A percentile compares a stretch with the other conserved stretches of the same genome.
These are phyloP conservation scores for Rhodotorula paludigena DNA, from an alignment of 768 basidiomycete genomes.

Conservation along the genomic window DNA sequence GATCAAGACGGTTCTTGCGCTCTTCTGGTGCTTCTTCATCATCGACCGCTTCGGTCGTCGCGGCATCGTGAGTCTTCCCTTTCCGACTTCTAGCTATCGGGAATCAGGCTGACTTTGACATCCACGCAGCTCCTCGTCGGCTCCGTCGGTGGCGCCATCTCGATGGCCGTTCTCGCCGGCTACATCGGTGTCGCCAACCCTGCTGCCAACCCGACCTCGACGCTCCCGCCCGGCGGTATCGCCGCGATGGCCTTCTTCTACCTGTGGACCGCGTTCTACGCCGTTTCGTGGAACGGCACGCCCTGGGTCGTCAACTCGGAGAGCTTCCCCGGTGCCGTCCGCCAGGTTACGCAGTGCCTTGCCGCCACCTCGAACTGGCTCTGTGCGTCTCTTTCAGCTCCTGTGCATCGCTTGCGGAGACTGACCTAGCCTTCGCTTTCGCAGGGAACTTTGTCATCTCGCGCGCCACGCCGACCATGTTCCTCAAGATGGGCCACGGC, in stretches of 20 bases:
- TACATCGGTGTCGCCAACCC: conserved; percentile 30
- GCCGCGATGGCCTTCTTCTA: conserved; percentile 45
- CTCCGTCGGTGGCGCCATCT: conserved; percentile 50
- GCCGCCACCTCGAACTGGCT: conserved; percentile 38
- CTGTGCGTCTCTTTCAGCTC: conserved; percentile 39
- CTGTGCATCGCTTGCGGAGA: too few species aligned
- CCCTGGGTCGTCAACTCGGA: conserved; percentile 55
- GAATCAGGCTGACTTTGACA: conserved; percentile 43
- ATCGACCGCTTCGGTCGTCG: conserved; percentile 36
- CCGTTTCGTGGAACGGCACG: conserved; percentile 45
- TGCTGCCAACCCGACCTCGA: conserved; percentile 18
- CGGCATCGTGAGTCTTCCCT: conserved; percentile 15
- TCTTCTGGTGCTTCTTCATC: conserved; percentile 48
- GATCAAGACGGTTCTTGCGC: conserved; percentile 49
- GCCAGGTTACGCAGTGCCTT: conserved; percentile 43
- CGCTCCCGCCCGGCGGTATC: conserved; percentile 34
- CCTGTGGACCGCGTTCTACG: conserved; percentile 43
- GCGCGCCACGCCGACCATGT: conserved; percentile 46
- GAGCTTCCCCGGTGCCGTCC: conserved; percentile 49
- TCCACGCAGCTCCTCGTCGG: conserved; percentile 52
- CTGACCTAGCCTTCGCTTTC: not conserved
- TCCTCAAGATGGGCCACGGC: conserved; percentile 42
- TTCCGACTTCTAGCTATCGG: conserved; percentile 50
- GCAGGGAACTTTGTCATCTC: conserved; percentile 44
- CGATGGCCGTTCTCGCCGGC: conserved; percentile 50